These are phyloP conservation scores for Saksenaea oblongispora DNA, from an alignment of 371 early-diverging fungal genomes.

Conservation along the genomic window DNA sequence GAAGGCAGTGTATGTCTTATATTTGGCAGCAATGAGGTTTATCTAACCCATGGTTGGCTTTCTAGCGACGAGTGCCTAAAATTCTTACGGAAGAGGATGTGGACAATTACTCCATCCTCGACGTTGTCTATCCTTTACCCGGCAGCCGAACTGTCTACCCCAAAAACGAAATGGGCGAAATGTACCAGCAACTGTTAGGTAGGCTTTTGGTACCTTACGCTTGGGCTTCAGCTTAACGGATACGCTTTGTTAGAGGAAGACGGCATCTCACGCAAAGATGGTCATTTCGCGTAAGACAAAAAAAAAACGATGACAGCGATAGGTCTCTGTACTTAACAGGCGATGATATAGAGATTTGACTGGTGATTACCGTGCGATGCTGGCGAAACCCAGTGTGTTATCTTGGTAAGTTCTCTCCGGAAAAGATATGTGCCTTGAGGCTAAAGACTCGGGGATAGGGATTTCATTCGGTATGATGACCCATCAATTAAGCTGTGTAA, in stretches of 20 bases:
- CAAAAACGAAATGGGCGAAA: conserved; percentile 63
- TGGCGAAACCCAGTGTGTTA: conserved; percentile 51
- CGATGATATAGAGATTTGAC: conserved; percentile 65
- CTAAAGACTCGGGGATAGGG: conserved; percentile 20
- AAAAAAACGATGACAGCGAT: neutral
- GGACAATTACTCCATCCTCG: conserved; percentile 70
- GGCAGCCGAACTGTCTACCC: conserved; percentile 84
- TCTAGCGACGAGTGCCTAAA: conserved; percentile 40
- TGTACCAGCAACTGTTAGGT: conserved; percentile 74
- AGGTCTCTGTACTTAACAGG: too few species aligned
- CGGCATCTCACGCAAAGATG: conserved; percentile 7
- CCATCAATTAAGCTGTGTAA: conserved; percentile 57
- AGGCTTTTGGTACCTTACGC: conserved; percentile 10
- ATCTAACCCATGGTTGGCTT: neutral
- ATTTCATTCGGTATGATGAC: conserved; percentile 66
- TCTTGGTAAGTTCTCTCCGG: conserved; percentile 30
- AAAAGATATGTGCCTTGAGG: conserved; percentile 15
- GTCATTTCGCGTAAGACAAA: conserved; percentile 2
- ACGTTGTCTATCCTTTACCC: conserved; percentile 92
- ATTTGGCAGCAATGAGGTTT: too few species aligned
- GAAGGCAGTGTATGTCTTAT: conserved; percentile 24
- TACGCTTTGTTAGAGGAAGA: conserved; percentile 14
- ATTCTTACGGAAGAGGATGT: conserved; percentile 72
- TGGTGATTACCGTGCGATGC: conserved; percentile 80
- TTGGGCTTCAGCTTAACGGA: too few species aligned